These are phyloP conservation scores for Botrytis medusae DNA, from an alignment of 2,329 filamentous ascomycete species.

Conservation along the genomic window DNA sequence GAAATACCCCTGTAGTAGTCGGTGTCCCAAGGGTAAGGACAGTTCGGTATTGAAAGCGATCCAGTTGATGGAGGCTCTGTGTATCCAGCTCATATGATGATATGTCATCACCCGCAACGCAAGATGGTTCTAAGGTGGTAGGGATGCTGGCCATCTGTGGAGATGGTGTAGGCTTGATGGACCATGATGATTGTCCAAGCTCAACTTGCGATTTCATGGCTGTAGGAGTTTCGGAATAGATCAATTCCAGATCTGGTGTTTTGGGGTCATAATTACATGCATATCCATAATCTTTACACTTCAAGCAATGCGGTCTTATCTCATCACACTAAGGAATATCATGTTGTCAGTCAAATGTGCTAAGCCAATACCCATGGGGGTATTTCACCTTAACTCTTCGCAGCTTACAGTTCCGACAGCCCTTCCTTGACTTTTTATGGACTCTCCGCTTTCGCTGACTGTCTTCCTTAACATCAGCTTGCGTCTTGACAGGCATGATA, in stretches of 20 bases:
- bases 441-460: slow-evolving; percentile 28
- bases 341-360: background rate
- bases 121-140: background rate
- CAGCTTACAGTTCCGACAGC: slow-evolving; percentile 58
- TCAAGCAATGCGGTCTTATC: slow-evolving; percentile 48
- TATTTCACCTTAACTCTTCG: slow-evolving; percentile 51
- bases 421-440: slow-evolving; percentile 55
- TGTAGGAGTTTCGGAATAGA: background rate
- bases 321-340: slow-evolving; percentile 52
- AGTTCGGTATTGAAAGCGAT: slow-evolving; percentile 47
- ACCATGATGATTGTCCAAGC: background rate
- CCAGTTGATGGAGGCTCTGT: slow-evolving; percentile 40
- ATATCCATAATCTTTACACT: slow-evolving; percentile 50
- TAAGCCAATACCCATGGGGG: background rate
- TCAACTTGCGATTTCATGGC: background rate
- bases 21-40: slow-evolving; percentile 44
- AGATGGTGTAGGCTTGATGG: background rate
- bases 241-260: slow-evolving; percentile 39
- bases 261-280: slow-evolving; percentile 48
- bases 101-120: background rate
- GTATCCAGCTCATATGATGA: slow-evolving; percentile 24
- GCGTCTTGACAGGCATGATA: background rate
- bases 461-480: background rate
- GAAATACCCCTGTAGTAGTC: slow-evolving; percentile 40
- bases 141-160: background rate